These are phyloP conservation scores for Entrophospora sp. DNA, from an alignment of 192 early-diverging fungal species.

Conservation along the genomic window DNA sequence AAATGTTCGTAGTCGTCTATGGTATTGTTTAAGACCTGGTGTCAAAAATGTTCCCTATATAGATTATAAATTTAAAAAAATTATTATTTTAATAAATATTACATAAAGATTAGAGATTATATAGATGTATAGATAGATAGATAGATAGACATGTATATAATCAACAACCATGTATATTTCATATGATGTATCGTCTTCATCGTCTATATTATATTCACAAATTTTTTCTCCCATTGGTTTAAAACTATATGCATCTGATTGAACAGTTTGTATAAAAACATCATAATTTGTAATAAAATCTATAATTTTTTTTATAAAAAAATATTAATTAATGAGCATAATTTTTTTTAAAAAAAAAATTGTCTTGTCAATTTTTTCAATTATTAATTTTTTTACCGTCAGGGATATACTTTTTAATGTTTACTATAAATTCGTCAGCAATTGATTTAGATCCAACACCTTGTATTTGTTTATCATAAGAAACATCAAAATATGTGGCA, in stretches of 20 bases:
- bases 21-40: slow-evolving; percentile 63
- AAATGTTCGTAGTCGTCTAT: slow-evolving; percentile 72
- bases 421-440: slow-evolving; percentile 56
- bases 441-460: slow-evolving; percentile 32
- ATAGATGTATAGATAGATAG: too few species aligned
- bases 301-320: slow-evolving; percentile 4
- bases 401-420: slow-evolving; percentile 51
- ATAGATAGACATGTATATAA: too few species aligned
- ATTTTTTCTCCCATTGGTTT: slow-evolving; percentile 72
- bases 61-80: too few species aligned
- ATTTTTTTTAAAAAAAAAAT: too few species aligned
- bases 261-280: slow-evolving; percentile 55
- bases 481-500: slow-evolving; percentile 55
- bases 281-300: slow-evolving; percentile 48
- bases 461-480: slow-evolving; percentile 55
- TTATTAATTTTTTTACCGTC: slow-evolving; percentile 29
- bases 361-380: too few species aligned
- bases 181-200: slow-evolving; percentile 32
- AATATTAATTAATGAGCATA: too few species aligned
- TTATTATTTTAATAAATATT: too few species aligned
- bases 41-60: slow-evolving; percentile 52
- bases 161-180: slow-evolving; percentile 76
- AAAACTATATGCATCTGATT: slow-evolving; percentile 54
- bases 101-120: too few species aligned
- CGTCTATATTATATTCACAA: slow-evolving; percentile 52